Evolutionary conservation across 139 green algal species (phyloP), one percentile per base, ranked within the genome.

Genomic region (Coelastrella sp.): DNA sequence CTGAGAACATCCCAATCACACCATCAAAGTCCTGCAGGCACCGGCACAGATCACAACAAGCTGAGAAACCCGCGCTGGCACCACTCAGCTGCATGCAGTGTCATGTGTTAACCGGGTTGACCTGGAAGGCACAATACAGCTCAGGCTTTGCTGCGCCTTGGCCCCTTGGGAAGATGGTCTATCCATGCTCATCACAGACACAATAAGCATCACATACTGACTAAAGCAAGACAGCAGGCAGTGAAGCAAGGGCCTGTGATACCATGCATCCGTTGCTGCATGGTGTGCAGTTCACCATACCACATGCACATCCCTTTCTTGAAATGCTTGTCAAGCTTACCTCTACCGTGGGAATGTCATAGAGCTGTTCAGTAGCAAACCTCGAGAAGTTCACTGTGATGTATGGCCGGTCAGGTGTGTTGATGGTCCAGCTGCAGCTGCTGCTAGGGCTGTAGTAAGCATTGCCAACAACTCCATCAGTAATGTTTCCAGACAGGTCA

Each of bases 11-110:
- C n/a, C 85, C 92, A 57, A 94, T 87, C 60, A 92, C 58, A 10
- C 92, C 92, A 22, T 92, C 92, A n/a, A 74, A 73, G 75, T 94
- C 92, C 92, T 92, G 57, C 65, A 85, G 22, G 10, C 17, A 16
- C 32, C 4, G 23, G 80, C 77, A 66, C 77, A 68, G 10, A 22
- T 71, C 22, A 5, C 80, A 85, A 73, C 16, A 47, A 16, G 19
- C 10, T 23, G 11, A 66, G 32, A 83, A 64, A 54, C 32, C 13
- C 6, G 20, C 58, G 54, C 77, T 19, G 47, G 3, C 54, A 66
- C 13, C 32, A 47, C 32, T 47, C 32, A 47, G 32, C 32, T 47
- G 32, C 32, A 47, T 47, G 32, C 32, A 47, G 32, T 47, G 32
- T 47, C 32, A 47, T 47, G 32, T 47, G 32, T 47, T 47, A 47